These are phyloP conservation scores for Trichoderma parareesei DNA, from an alignment of 495 filamentous ascomycete species.

Conservation along the genomic window DNA sequence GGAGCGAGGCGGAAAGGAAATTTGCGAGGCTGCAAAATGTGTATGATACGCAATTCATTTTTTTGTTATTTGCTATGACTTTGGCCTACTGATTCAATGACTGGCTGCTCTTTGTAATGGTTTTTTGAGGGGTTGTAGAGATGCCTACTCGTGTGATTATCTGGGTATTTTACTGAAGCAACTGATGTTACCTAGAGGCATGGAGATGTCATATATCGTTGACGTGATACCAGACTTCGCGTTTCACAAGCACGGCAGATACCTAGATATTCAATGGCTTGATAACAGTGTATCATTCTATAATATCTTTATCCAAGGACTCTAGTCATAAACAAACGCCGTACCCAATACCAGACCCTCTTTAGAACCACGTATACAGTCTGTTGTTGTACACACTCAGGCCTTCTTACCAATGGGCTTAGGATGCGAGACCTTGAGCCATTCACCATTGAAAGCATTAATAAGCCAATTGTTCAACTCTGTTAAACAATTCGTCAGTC, in stretches of 20 bases:
- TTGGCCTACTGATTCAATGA: neutral
- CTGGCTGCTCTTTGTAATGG: neutral
- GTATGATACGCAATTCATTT: conserved; percentile 10
- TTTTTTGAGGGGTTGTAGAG: neutral
- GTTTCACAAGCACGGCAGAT: too few relatives aligned
- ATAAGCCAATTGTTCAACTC: conserved; percentile 87
- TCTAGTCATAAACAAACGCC: neutral
- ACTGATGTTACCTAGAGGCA: too few relatives aligned
- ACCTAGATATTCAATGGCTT: too few relatives aligned
- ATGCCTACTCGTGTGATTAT: too few relatives aligned
- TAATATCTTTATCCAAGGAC: neutral
- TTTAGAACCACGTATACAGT: too few relatives aligned
- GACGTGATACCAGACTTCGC: too few relatives aligned
- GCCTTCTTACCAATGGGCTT: conserved; percentile 38
- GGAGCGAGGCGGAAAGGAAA: neutral
- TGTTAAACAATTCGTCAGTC: conserved; percentile 34
- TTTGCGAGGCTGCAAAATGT: neutral
- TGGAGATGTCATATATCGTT: too few relatives aligned
- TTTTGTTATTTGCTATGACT: neutral
- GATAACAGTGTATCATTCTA: neutral
- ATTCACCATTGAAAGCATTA: conserved; percentile 97
- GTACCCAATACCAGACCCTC: neutral
- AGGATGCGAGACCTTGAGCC: conserved; percentile 64
- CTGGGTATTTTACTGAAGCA: too few relatives aligned
- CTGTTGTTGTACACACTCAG: neutral